Conservation (phyloP, 352 stramenopile species). For the Phytophthora meadii region DNA sequence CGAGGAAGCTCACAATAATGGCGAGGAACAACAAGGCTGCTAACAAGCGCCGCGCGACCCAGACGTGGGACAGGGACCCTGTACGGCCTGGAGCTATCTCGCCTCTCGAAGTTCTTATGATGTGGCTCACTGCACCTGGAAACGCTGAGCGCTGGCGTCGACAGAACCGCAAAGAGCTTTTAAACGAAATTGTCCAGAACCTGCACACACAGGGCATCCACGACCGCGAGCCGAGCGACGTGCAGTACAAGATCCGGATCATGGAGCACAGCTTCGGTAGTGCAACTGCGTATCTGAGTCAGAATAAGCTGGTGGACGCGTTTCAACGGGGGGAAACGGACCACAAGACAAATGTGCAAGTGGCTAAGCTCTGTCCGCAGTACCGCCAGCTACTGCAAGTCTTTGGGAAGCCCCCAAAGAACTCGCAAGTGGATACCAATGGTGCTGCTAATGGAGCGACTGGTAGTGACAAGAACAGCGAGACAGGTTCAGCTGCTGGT, state of each 20-base stretch:
- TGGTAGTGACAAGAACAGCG: conserved; percentile 6
- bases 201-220: conserved; percentile 26
- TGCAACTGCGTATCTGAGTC: conserved; percentile 23
- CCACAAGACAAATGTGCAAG: conserved; percentile 15
- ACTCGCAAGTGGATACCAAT: not conserved
- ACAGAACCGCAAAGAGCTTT: conserved; percentile 16
- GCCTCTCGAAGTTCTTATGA: conserved; percentile 37
- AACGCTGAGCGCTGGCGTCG: conserved; percentile 45
- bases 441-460: conserved; percentile 1
- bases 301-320: conserved; percentile 26
- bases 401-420: conserved; percentile 12
- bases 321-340: conserved; percentile 26
- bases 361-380: conserved; percentile 33
- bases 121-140: conserved; percentile 36
- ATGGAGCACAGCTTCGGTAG: conserved; percentile 29
- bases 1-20: conserved; percentile 6
- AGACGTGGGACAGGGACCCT: conserved; percentile 27
- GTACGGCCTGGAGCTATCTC: conserved; percentile 15
- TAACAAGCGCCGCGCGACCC: conserved; percentile 14
- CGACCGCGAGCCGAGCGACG: conserved; percentile 18
- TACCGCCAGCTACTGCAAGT: conserved; percentile 40
- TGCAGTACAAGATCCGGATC: conserved; percentile 19
- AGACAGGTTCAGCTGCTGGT: not conserved
- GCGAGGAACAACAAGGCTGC: conserved; percentile 4
- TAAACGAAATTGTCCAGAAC: conserved; percentile 21